Conservation (phyloP, 1,284 basidiomycete genomes). For the Sutorius eximius region DNA sequence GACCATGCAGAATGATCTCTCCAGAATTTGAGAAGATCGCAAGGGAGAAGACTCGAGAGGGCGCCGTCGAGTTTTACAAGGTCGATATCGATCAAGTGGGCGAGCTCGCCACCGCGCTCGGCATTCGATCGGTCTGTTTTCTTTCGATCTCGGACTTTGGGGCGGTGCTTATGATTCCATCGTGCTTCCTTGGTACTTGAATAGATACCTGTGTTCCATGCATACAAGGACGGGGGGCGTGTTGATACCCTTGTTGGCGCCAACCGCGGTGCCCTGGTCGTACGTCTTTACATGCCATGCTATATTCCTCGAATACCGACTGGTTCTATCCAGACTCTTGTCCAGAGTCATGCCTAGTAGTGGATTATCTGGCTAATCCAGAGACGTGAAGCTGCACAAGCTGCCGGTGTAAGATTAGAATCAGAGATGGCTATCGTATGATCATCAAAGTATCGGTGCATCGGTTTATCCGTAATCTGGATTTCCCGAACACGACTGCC, state of each 20-base stretch:
- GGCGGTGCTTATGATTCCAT: not conserved
- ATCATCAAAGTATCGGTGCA: not conserved
- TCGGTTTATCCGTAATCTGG: not conserved
- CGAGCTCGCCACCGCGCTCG: constrained; percentile 46
- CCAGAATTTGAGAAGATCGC: constrained; percentile 64
- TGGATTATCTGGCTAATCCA: too few relatives aligned
- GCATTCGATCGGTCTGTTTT: constrained; percentile 51
- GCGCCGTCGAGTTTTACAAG: constrained; percentile 60
- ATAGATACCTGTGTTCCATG: constrained; percentile 75
- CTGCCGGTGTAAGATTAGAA: constrained; percentile 5
- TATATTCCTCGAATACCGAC: not conserved
- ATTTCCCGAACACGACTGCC: not conserved
- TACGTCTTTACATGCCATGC: constrained; percentile 1
- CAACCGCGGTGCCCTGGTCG: constrained; percentile 20
- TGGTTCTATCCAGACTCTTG: not conserved
- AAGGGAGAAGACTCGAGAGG: constrained; percentile 23
- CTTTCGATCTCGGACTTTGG: rapidly evolving
- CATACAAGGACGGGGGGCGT: constrained; percentile 60
- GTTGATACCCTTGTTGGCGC: constrained; percentile 65
- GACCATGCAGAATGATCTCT: constrained; percentile 68
- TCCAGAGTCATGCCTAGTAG: not conserved
- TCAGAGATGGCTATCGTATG: not conserved
- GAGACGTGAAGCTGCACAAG: too few relatives aligned
- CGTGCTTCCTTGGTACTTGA: not conserved
- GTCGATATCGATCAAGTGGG: constrained; percentile 56